phyloP scores from a whole-genome alignment of 2,329 filamentous ascomycete genomes.

The Fusarium sp. region DNA sequence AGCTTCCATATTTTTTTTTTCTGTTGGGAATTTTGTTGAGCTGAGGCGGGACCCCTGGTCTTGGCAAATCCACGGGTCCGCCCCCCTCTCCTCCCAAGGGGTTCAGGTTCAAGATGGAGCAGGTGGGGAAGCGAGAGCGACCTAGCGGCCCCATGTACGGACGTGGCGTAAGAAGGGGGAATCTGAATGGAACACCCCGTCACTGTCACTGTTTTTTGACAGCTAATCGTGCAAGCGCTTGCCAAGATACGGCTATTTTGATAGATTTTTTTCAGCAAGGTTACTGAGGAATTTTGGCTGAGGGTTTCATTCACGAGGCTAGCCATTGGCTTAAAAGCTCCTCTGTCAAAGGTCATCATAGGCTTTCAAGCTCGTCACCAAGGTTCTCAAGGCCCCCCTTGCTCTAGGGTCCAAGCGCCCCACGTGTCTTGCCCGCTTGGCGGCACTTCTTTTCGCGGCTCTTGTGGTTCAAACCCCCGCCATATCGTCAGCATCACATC shows the following conservation, averaged over 20 bases:
- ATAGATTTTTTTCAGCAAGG: not conserved
- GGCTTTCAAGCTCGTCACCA: not conserved
- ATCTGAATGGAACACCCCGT: constrained; percentile 1
- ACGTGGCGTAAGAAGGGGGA: constrained; percentile 10
- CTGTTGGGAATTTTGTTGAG: constrained; percentile 56
- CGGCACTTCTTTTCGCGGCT: constrained; percentile 27
- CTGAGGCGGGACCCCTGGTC: constrained; percentile 41
- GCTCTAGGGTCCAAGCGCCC: constrained; percentile 30
- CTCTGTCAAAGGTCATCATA: not conserved
- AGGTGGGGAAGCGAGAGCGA: constrained; percentile 10
- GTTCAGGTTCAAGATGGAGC: constrained; percentile 23
- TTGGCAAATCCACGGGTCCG: constrained; percentile 23
- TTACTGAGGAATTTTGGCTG: no score
- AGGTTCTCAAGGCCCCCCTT: no score
- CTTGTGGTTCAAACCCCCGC: constrained; percentile 25
- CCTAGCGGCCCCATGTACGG: not conserved
- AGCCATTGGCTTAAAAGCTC: not conserved
- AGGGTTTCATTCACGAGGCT: not conserved
- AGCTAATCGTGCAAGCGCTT: not conserved
- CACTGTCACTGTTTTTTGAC: constrained; percentile 8
- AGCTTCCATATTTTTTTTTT: constrained; percentile 23
- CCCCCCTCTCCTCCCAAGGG: constrained; percentile 13
- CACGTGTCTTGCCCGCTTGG: constrained; percentile 31
- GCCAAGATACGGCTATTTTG: not conserved
- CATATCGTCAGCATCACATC: constrained; percentile 11